Evolutionary conservation across 495 filamentous ascomycete genomes (phyloP), one percentile per base, ranked within the genome.

Genomic region (Trichoderma gamsii): DNA sequence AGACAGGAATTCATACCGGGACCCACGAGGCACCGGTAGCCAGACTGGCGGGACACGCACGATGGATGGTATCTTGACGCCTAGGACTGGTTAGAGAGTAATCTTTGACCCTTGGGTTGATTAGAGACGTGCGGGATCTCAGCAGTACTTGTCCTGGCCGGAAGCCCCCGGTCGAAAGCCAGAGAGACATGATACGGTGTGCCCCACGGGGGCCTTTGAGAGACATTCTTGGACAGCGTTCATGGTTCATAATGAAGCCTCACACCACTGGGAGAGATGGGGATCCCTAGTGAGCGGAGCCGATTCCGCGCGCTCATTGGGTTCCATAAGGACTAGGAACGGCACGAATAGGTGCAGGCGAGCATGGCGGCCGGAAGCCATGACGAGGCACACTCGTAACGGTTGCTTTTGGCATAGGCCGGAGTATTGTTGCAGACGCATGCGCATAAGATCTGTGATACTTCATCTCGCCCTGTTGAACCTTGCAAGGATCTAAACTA

Each of bases 371-470:
- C 11, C 56, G 51, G 51, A 56, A 25, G 51, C 51, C 16, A 56
- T 56, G 51, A 25, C 51, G 51, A 56, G 51, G 21, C 51, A n/a
- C 21, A 56, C n/a, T 32, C 56, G 56, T 61, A 6, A 32, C 25
- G 16, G 56, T 27, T 32, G 23, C 25, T 32, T 61, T 32, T 61
- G 56, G 56, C 25, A 61, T 27, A 32, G 56, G 27, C 56, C 56
- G 56, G 56, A 61, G 56, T 61, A 61, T 61, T 32, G 56, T 32
- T 61, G 56, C 56, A 25, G 56, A 61, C 56, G 56, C 56, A 61
- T 61, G 56, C 56, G 56, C 63, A 65, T 65, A 32, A 66, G 65
- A 66, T 66, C 65, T 52, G 65, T 66, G 65, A 32, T 29, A 66
- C 65, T 27, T 46, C 65, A 66, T 66, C 65, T 66, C 65, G 65